Conservation (phyloP, 2,329 filamentous ascomycete species). For the Arthrinium phaeospermum region DNA sequence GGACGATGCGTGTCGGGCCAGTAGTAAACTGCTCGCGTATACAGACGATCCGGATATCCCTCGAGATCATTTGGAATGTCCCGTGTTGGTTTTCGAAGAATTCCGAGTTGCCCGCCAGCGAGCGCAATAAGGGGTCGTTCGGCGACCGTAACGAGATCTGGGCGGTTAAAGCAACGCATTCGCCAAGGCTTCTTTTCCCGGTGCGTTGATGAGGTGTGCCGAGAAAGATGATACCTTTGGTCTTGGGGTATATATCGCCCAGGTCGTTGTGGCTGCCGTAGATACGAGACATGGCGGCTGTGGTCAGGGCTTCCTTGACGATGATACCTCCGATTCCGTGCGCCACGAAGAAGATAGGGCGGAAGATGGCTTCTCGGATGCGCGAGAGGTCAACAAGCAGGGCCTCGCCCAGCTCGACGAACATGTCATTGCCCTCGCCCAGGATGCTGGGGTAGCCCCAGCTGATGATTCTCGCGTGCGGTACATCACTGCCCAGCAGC, state of each 20-base stretch:
- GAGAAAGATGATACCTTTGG: constrained; percentile 22
- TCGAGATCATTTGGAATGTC: constrained; percentile 19
- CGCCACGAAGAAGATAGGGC: constrained; percentile 23
- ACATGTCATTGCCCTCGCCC: constrained; percentile 7
- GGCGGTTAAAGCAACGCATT: constrained; percentile 19
- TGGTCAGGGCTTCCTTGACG: constrained; percentile 24
- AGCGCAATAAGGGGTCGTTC: constrained; percentile 16
- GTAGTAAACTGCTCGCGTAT: constrained; percentile 21
- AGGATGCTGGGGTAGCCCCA: constrained; percentile 20
- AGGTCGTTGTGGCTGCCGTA: constrained; percentile 22
- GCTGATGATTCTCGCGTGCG: constrained; percentile 21
- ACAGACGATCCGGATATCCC: constrained; percentile 23
- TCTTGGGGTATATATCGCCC: constrained; percentile 23
- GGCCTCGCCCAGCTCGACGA: constrained; percentile 12
- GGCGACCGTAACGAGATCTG: constrained; percentile 6
- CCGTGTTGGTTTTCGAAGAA: constrained; percentile 21
- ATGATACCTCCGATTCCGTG: constrained; percentile 24
- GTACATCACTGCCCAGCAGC: constrained; percentile 20
- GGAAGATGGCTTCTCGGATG: neutral
- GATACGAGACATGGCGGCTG: constrained; percentile 22
- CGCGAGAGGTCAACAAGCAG: constrained; percentile 20
- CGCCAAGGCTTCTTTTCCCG: constrained; percentile 17
- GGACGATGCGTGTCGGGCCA: constrained; percentile 11
- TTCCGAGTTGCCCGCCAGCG: constrained; percentile 17
- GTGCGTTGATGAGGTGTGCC: constrained; percentile 22